A percentile compares a stretch with the other conserved stretches of the same genome.
These are phyloP conservation scores for Ambrosia trifida DNA, from an alignment of 129 eudicot genomes.

Conservation along the genomic window DNA sequence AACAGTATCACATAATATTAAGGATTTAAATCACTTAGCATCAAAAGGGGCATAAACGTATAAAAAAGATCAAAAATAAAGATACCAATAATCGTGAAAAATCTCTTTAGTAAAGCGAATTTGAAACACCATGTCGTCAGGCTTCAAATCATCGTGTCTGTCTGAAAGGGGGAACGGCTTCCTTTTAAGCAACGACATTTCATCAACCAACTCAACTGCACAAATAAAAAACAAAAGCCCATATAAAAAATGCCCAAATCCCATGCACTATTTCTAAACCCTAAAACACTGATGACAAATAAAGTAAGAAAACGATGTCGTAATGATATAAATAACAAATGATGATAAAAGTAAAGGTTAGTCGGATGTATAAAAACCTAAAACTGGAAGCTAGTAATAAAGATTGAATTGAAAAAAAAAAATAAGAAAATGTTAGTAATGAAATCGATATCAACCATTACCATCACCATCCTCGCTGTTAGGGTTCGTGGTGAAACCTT, in stretches of 20 bases:
- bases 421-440: neutral
- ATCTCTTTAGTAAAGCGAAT: slow-evolving; percentile 90
- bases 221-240: neutral
- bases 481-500: too few relatives aligned
- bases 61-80: neutral
- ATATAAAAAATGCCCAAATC: slow-evolving; percentile 22
- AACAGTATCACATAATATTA: too few relatives aligned
- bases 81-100: slow-evolving; percentile 73
- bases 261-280: slow-evolving; percentile 28
- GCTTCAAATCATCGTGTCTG: slow-evolving; percentile 69
- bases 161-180: slow-evolving; percentile 63
- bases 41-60: neutral
- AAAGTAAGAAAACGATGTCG: neutral
- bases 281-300: slow-evolving; percentile 22
- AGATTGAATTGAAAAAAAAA: neutral
- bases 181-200: slow-evolving; percentile 77
- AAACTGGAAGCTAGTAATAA: too few relatives aligned
- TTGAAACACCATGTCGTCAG: slow-evolving; percentile 78
- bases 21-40: too few relatives aligned
- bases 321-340: slow-evolving; percentile 14
- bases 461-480: too few relatives aligned
- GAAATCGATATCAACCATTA: too few relatives aligned
- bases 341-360: slow-evolving; percentile 7
- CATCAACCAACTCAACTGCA: slow-evolving; percentile 34
- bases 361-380: neutral